Base-by-base conservation (phyloP, 1,284 basidiomycete species). In the Malassezia caprae region DNA sequence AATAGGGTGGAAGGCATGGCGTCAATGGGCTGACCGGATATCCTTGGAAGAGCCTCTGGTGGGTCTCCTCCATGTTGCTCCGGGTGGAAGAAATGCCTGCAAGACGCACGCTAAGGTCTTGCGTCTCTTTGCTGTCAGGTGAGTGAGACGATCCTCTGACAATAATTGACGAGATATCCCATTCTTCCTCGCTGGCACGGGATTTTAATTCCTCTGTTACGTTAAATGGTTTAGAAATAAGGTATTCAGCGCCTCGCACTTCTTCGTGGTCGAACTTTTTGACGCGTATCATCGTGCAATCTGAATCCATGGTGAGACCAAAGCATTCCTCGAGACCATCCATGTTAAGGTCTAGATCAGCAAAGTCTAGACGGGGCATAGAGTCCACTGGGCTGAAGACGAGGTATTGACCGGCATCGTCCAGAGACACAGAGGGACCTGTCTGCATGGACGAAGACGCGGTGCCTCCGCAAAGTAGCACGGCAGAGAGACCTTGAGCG, bases 351-450 rank as follows among this genome's bases (percentile, higher is more conserved):
- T 31, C 28, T 27, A 57, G 42, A 24, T 57, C 55, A 21, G 42
- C 55, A 42, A 57, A 52, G 31, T 57, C 55, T 4, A 57, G 45
- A 24, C 55, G 49, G 21, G 55, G 55, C 26, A 57, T 31, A 3
- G 50, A 41, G 27, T 57, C 55, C 15, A 57, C 49, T 7, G 55
- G 55, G 8, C 48, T 51, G 26, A 57, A 57, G 2, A 57, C 55
- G 6, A 51, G 40, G 45, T 44, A 48, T 37, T 57, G 55, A 1
- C 24, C 21, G 15, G 44, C 44, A 35, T 48, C 42, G 43, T 57
- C 55, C 37, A 57, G 19, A 12, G 19, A 39, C 8, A 12, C 28
- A 30, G 37, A 19, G 37, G 17, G 37, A 4, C 37, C 19, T 39
- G 11, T 15, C 37, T 39, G 37, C 15, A 15, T 15, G 19, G 7